Evolutionary conservation across 2,329 filamentous ascomycete species (phyloP), one percentile per base, ranked within the genome.

Genomic region (Exophiala viscosa): DNA sequence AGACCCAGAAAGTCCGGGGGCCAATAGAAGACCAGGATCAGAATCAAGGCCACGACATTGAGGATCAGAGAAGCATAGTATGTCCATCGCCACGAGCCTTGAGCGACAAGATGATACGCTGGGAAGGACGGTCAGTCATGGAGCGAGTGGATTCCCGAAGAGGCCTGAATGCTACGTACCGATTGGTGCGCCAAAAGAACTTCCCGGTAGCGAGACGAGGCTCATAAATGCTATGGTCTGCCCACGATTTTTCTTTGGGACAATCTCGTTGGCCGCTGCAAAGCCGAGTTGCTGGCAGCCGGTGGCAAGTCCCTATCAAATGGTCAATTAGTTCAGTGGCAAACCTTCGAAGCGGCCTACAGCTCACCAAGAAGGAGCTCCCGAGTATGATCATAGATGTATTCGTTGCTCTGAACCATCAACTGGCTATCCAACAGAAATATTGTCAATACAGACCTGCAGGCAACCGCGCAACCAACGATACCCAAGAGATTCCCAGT

Each of bases 21-120:
- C 54, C 54, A 56, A 28, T 56, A 56, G 42, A 43, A 56, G 28
- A 56, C 20, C 8, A 39, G 6, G 11, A 56, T 35, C 10, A 56
- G 41, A 10, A 50, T 6, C 5, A 56, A 34, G 18, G 43, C 54
- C 6, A 53, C 13, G 6, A 15, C 54, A 18, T 56, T 53, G n/a
- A 45, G 23, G 13, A 56, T 53, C 10, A 50, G 13, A 34, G 20
- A 39, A 9, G 53, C 7, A 17, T 53, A 56, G 45, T 43, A 56
- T 11, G 54, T 33, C 54, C 54, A 56, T 11, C 49, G 36, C 54
- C 54, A 56, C 4, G 14, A 18, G 33, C 35, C 11, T 10, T 36
- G 17, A 9, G 47, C 41, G 14, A 50, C 47, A 10, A 55, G 41
- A 1, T n/a, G 13, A 44, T 50, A 55, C 31, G 52, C 52, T 55